Evolutionary conservation across 768 basidiomycete species (phyloP), one percentile per base, ranked within the genome.

Genomic region (Boletus coccyginus): DNA sequence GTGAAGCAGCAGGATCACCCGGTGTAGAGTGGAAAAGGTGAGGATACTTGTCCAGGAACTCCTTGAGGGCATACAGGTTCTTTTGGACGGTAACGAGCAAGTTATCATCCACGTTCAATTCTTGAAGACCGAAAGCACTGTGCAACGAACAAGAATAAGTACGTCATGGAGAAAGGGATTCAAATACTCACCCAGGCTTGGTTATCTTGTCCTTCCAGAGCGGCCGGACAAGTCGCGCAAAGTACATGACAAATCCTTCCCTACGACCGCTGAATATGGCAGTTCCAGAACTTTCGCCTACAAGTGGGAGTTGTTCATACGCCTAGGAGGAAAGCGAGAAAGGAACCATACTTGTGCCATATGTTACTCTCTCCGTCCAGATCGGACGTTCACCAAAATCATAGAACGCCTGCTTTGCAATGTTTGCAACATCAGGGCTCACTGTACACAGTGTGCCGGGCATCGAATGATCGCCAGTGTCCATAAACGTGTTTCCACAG

Each of bases 131-230:
- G 54, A 67, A 67, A 38, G 73, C 58, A 27, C 82, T 84, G 59
- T 17, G 33, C 36, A 39, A 8, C n/a, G 24, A 50, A 33, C n/a
- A 49, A 29, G 41, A 39, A 56, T 54, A 43, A 21, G 44, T 45
- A 53, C 13, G 8, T 33, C 29, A 42, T 14, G 11, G 6, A 21
- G 16, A 17, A 39, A 32, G 11, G 8, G 16, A 41, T 16, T 16
- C 8, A 38, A 32, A 38, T 12, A 69, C 80, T 50, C 71, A 89
- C 91, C 82, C 77, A 21, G 77, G 61, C 52, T 75, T 79, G 3
- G 88, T 91, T 50, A 99, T 73, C 64, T 87, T 92, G 49, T 81
- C 77, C 63, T 86, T 89, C 96, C 97, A 98, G 57, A 97, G 78
- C 1, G 93, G 90, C 33, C 93, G 77, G 21, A 97, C 75, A 27